These are phyloP conservation scores for Malus sylvestris DNA, from an alignment of 306 rosid genomes.

Conservation along the genomic window DNA sequence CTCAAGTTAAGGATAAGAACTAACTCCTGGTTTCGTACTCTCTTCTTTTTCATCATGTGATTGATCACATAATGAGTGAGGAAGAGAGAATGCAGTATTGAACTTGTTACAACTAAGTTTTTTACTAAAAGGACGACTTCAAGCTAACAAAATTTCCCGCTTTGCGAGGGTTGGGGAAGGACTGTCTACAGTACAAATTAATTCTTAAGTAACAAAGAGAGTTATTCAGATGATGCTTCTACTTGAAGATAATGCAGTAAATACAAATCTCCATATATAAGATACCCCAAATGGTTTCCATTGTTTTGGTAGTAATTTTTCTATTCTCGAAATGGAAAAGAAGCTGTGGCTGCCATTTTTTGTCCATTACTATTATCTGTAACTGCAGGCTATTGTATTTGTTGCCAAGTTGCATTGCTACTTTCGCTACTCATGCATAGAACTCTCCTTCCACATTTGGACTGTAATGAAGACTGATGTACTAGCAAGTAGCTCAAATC, in stretches of 20 bases:
- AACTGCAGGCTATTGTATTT: not conserved
- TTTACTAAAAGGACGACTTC: too few species aligned
- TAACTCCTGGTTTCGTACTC: too few species aligned
- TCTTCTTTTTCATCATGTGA: too few species aligned
- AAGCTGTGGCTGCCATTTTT: constrained; percentile 6
- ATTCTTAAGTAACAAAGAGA: not conserved
- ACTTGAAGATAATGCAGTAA: not conserved
- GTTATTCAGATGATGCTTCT: not conserved
- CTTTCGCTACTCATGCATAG: not conserved
- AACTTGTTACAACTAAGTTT: not conserved
- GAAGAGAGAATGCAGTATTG: not conserved
- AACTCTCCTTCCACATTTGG: not conserved
- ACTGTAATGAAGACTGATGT: not conserved
- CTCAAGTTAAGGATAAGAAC: not conserved
- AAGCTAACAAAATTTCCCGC: too few species aligned
- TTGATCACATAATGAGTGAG: too few species aligned
- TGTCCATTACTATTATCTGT: constrained; percentile 10
- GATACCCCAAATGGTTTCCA: not conserved
- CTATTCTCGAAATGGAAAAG: not conserved
- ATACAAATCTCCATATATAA: not conserved
- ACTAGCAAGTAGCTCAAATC: not conserved
- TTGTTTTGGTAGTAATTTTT: not conserved
- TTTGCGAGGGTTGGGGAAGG: too few species aligned
- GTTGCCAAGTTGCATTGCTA: not conserved
- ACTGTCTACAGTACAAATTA: not conserved